Conservation (phyloP, 78 protist species). For the Emiliania huxleyi region DNA sequence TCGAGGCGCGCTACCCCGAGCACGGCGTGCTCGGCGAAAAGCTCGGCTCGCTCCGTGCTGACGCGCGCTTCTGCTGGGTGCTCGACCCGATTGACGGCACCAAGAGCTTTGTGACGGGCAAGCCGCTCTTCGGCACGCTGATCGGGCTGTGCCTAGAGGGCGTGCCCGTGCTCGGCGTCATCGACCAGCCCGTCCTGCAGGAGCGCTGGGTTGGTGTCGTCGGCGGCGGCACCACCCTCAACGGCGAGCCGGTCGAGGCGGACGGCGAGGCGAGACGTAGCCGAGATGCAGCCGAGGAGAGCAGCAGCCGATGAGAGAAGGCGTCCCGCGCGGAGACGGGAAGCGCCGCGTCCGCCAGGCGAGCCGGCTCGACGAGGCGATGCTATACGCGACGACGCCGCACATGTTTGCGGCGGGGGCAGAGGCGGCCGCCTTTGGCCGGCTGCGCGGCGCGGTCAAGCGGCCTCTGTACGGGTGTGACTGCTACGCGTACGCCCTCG, state of each 20-base stretch:
- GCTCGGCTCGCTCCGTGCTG: background rate
- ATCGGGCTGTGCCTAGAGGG: background rate
- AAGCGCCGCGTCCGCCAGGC: no score
- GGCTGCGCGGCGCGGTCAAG: background rate
- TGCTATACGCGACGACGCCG: conserved; percentile 25
- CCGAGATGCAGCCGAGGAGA: no score
- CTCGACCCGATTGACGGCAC: conserved; percentile 37
- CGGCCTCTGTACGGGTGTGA: conserved; percentile 16
- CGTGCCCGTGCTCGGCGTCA: background rate
- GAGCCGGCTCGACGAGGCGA: background rate
- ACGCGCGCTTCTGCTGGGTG: background rate
- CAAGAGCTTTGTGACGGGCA: conserved; percentile 5
- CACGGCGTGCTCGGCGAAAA: conserved; percentile 14
- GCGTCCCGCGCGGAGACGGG: background rate
- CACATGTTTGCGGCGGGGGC: background rate
- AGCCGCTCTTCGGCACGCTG: conserved; percentile 5
- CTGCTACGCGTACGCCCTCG: conserved; percentile 25
- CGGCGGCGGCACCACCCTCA: background rate
- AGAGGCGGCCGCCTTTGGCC: background rate
- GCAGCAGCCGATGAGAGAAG: no score
- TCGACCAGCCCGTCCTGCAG: background rate
- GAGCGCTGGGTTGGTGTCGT: conserved; percentile 20
- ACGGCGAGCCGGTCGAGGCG: background rate
- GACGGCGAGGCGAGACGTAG: no score
- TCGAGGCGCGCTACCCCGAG: background rate